Conservation (phyloP, 148 eudicot species). For the Diospyros kaki region DNA sequence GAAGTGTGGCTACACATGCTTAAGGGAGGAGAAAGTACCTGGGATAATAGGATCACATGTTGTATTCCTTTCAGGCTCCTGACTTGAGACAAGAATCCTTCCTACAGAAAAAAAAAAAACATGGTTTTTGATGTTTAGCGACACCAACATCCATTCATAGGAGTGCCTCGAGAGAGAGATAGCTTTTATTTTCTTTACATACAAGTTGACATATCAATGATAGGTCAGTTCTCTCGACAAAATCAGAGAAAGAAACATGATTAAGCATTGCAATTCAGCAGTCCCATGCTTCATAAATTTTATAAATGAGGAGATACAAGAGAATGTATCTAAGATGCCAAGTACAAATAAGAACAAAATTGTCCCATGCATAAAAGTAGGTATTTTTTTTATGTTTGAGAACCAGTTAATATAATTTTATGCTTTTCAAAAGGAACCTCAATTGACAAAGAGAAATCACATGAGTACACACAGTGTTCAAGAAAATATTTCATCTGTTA, state of each 20-base stretch:
- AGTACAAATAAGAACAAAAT: not conserved
- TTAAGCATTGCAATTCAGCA: no score
- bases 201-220: no score
- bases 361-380: not conserved
- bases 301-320: no score
- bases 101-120: slow-evolving; percentile 42
- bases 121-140: not conserved
- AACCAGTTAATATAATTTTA: not conserved
- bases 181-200: not conserved
- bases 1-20: slow-evolving; percentile 1
- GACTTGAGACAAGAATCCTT: slow-evolving; percentile 64
- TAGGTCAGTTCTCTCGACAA: no score
- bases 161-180: not conserved
- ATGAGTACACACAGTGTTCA: not conserved
- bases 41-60: slow-evolving; percentile 74
- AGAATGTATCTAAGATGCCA: no score
- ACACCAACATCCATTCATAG: not conserved
- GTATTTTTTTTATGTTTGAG: not conserved
- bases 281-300: no score
- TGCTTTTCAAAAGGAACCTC: not conserved
- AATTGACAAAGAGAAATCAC: not conserved
- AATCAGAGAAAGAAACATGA: no score
- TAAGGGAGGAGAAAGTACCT: slow-evolving; percentile 40
- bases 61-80: slow-evolving; percentile 64
- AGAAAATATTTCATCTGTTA: not conserved